Conservation (phyloP, 179 eudicot genomes). For the Beta macrorhiza region DNA sequence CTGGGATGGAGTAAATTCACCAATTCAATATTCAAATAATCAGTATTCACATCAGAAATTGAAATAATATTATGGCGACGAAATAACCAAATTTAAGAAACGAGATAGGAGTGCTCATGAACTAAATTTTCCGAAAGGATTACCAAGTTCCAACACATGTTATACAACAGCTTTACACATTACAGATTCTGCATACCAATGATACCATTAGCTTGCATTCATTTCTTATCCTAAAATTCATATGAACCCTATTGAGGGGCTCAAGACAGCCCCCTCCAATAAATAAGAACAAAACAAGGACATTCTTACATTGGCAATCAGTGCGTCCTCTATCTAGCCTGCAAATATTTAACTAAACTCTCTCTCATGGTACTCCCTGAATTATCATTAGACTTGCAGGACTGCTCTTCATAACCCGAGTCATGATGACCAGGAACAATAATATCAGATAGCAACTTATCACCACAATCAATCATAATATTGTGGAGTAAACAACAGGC, state of each 20-base stretch:
- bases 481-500: constrained; percentile 95
- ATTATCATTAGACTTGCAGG: constrained; percentile 52
- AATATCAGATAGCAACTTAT: constrained; percentile 50
- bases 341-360: constrained; percentile 49
- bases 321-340: constrained; percentile 30
- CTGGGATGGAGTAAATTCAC: too few relatives aligned
- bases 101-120: not conserved
- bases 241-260: not conserved
- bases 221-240: constrained; percentile 2
- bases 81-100: not conserved
- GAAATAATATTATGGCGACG: not conserved
- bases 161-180: constrained; percentile 8
- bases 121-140: not conserved
- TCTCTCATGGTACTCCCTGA: constrained; percentile 62
- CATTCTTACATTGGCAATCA: not conserved
- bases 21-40: not conserved
- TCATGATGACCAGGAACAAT: constrained; percentile 66
- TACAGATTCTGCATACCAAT: not conserved
- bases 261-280: not conserved
- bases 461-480: constrained; percentile 74
- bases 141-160: not conserved
- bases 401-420: constrained; percentile 51
- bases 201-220: not conserved
- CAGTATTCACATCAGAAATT: not conserved
- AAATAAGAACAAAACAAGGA: not conserved